Percentiles rank a stretch among this genome's conserved stretches.
Evolutionary conservation across 1,284 basidiomycete genomes (phyloP).

Genomic region (Cutaneotrichosporon cutaneum): DNA sequence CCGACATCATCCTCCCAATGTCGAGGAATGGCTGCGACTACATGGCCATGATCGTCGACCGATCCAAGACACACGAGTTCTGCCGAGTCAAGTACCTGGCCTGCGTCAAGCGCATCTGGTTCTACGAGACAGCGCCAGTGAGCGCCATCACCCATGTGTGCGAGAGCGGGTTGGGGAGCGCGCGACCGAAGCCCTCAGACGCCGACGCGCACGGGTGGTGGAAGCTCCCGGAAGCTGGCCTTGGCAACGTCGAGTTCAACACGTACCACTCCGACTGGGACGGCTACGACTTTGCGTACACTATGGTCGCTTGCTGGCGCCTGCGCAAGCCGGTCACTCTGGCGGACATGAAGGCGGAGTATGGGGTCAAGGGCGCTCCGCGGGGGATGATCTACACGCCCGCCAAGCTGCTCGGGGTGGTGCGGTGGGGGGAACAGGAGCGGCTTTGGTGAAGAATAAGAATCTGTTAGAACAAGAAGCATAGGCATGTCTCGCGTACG

Average conservation of each 20-base stretch:
- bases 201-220: not conserved
- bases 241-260: slow-evolving; percentile 28
- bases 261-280: slow-evolving; percentile 17
- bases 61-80: slow-evolving; percentile 28
- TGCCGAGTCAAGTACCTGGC: slow-evolving; percentile 23
- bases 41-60: slow-evolving; percentile 25
- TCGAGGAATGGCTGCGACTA: slow-evolving; percentile 25
- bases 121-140: slow-evolving; percentile 28
- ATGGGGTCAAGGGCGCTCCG: slow-evolving; percentile 25
- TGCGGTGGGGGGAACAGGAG: slow-evolving; percentile 23
- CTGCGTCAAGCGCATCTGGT: slow-evolving; percentile 26
- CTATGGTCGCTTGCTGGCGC: slow-evolving; percentile 21
- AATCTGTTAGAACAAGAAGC: no score
- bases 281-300: slow-evolving; percentile 31
- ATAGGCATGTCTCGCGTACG: no score
- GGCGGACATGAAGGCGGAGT: slow-evolving; percentile 14
- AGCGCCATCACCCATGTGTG: slow-evolving; percentile 29
- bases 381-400: slow-evolving; percentile 31
- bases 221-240: slow-evolving; percentile 14
- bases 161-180: slow-evolving; percentile 14
- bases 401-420: slow-evolving; percentile 16
- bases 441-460: slow-evolving; percentile 27
- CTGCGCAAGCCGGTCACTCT: slow-evolving; percentile 17
- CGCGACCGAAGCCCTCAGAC: not conserved
- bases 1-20: slow-evolving; percentile 30